A percentile compares a stretch with the other conserved stretches of the same genome.
Conservation (phyloP, 1,284 basidiomycete genomes). For the Irpex sp. region DNA sequence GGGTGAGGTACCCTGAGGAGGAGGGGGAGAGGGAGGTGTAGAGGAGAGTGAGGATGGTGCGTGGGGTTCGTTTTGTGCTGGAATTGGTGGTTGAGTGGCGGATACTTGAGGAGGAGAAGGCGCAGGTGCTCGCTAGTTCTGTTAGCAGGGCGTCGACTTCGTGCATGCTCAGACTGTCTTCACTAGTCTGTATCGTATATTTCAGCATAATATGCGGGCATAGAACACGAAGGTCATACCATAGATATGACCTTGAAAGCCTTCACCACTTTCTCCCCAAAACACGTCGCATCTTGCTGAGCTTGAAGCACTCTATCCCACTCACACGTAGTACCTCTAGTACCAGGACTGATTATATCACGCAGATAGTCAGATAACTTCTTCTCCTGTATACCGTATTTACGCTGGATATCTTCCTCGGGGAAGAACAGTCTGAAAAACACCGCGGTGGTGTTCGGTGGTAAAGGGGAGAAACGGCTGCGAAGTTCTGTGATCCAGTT, state of each 20-base stretch:
- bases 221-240: conserved; percentile 26
- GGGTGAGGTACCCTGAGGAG: conserved; percentile 66
- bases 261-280: conserved; percentile 62
- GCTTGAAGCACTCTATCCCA: not conserved
- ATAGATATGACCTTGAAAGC: conserved; percentile 34
- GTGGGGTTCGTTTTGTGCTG: conserved; percentile 10
- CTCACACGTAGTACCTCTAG: not conserved
- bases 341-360: conserved; percentile 40
- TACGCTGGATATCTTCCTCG: conserved; percentile 65
- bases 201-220: too few species aligned
- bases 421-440: conserved; percentile 81
- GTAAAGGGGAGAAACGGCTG: conserved; percentile 40
- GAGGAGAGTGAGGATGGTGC: conserved; percentile 45
- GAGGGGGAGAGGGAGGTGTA: conserved; percentile 52
- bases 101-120: conserved; percentile 48
- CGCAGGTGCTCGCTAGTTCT: conserved; percentile 66
- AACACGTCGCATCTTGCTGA: conserved; percentile 45
- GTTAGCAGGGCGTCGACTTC: conserved; percentile 66
- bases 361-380: conserved; percentile 55
- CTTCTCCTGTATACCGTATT: conserved; percentile 73
- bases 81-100: conserved; percentile 28
- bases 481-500: conserved; percentile 47
- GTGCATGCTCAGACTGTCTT: conserved; percentile 35
- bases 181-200: conserved; percentile 9
- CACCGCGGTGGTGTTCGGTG: conserved; percentile 42